Conservation (phyloP, 2,329 filamentous ascomycete genomes). For the Trichophyton rubrum region DNA sequence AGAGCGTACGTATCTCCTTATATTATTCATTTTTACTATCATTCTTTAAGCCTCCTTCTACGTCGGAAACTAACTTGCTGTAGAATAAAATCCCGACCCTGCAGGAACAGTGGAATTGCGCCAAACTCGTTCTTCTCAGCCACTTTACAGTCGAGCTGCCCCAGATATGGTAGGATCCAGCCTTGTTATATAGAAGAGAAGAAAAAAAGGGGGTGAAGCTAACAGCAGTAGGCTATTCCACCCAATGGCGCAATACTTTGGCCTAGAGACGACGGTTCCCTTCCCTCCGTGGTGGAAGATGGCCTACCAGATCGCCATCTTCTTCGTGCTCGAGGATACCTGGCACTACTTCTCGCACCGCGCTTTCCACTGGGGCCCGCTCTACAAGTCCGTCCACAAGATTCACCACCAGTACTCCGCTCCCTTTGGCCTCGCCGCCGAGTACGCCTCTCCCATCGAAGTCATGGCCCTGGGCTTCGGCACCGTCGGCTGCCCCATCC, state of each 20-base stretch:
- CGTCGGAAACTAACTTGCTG: conserved; percentile 11
- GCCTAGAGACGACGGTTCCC: conserved; percentile 74
- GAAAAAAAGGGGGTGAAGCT: not conserved
- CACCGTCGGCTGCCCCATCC: conserved; percentile 65
- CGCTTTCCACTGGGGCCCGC: conserved; percentile 78
- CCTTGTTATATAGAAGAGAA: not conserved
- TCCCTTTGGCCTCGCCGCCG: conserved; percentile 87
- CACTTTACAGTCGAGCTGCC: conserved; percentile 98
- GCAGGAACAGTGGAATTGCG: conserved; percentile 89
- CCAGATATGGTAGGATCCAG: conserved; percentile 62
- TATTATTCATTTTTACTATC: no score
- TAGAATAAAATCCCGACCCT: conserved; percentile 78
- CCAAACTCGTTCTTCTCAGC: conserved; percentile 78
- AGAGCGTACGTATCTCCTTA: conserved; percentile 49
- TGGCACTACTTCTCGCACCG: conserved; percentile 99
- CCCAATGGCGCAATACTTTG: conserved; percentile 84
- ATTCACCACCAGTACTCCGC: conserved; percentile 98
- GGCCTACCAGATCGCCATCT: conserved; percentile 77
- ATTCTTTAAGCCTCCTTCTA: not conserved
- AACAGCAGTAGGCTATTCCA: conserved; percentile 60
- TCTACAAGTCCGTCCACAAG: conserved; percentile 97
- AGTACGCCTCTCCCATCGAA: conserved; percentile 96
- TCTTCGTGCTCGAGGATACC: conserved; percentile 90
- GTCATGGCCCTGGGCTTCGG: conserved; percentile 89
- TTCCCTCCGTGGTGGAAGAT: conserved; percentile 82